phyloP scores from a whole-genome alignment of 495 filamentous ascomycete genomes.

The Penicillium samsonianum region DNA sequence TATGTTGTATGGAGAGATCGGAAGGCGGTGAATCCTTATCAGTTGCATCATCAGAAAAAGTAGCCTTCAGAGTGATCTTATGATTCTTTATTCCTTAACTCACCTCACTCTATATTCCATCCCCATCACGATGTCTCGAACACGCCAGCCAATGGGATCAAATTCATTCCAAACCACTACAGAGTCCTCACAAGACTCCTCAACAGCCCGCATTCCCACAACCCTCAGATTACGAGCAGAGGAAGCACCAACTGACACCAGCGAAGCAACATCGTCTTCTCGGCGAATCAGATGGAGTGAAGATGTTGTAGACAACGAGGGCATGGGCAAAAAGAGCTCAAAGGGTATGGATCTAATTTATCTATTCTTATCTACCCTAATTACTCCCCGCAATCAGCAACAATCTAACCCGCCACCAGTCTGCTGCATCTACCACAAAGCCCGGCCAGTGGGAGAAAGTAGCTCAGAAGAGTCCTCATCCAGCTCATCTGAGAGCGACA shows the following conservation, averaged over 20 bases:
- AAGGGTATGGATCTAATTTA: conserved; percentile 64
- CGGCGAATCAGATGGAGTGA: conserved; percentile 84
- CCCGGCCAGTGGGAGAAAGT: conserved; percentile 80
- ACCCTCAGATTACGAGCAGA: conserved; percentile 44
- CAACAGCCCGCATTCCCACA: conserved; percentile 21
- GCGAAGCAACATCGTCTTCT: conserved; percentile 19
- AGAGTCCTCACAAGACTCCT: conserved; percentile 19
- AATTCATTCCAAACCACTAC: conserved; percentile 25
- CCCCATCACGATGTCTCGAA: conserved; percentile 33
- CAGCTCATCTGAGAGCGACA: conserved; percentile 63
- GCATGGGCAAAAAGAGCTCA: conserved; percentile 86
- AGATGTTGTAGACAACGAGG: conserved; percentile 95
- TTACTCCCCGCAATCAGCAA: neutral
- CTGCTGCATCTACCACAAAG: conserved; percentile 96
- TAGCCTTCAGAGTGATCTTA: neutral
- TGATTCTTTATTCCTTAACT: neutral
- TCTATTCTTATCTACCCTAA: neutral
- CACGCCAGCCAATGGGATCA: conserved; percentile 22
- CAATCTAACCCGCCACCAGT: conserved; percentile 53
- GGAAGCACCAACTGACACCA: conserved; percentile 15
- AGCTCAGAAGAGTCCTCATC: conserved; percentile 76
- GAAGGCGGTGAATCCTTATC: conserved; percentile 14
- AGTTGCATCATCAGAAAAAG: conserved; percentile 16
- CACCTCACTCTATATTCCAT: neutral
- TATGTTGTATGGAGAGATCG: neutral